These are phyloP conservation scores for Thalia dealbata DNA, from an alignment of 176 grass and related monocot genomes.

Conservation along the genomic window DNA sequence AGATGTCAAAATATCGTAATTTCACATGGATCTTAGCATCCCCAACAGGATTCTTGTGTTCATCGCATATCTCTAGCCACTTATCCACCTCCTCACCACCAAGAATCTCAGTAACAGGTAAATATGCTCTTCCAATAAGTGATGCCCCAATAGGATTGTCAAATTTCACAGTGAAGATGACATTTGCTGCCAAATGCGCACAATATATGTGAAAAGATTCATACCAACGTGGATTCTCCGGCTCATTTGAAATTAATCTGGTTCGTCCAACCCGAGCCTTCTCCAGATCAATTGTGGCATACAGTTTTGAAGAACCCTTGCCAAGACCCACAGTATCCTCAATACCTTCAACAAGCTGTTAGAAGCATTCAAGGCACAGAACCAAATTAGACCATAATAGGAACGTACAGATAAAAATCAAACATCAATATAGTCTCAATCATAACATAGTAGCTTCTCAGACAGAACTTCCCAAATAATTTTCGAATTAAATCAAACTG, in stretches of 20 bases:
- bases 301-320: slow-evolving; percentile 63
- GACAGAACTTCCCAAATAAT: neutral
- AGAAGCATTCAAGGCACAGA: neutral
- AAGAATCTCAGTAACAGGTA: slow-evolving; percentile 22
- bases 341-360: slow-evolving; percentile 67
- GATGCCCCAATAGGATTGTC: slow-evolving; percentile 58
- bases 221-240: slow-evolving; percentile 83
- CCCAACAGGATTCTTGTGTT: slow-evolving; percentile 7
- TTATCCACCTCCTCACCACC: slow-evolving; percentile 18
- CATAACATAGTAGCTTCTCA: neutral
- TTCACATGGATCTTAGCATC: slow-evolving; percentile 22
- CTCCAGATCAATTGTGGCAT: slow-evolving; percentile 77
- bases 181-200: slow-evolving; percentile 57
- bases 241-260: slow-evolving; percentile 48
- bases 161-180: slow-evolving; percentile 80
- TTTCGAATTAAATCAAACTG: neutral
- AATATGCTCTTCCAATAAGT: slow-evolving; percentile 80
- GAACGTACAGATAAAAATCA: neutral
- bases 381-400: slow-evolving; percentile 4
- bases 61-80: slow-evolving; percentile 14
- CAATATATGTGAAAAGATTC: slow-evolving; percentile 95
- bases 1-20: slow-evolving; percentile 13
- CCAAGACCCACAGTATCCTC: slow-evolving; percentile 58
- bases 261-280: slow-evolving; percentile 77
- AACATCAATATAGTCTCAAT: neutral